These are phyloP conservation scores for Chenopodium suecicum DNA, from an alignment of 148 eudicot species.

Conservation along the genomic window DNA sequence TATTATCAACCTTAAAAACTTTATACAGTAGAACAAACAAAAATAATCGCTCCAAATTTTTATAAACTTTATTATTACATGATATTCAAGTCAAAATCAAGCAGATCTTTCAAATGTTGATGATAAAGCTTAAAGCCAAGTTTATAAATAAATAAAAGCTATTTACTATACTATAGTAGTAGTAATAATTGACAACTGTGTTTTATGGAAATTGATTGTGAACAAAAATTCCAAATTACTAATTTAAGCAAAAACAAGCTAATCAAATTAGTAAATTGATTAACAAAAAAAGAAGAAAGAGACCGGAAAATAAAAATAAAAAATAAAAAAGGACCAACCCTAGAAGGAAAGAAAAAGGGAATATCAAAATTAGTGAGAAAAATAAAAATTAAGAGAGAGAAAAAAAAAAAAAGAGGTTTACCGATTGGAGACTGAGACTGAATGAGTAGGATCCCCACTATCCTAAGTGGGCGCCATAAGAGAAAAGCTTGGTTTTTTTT, in stretches of 20 bases:
- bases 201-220: conserved; percentile 2
- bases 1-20: neutral
- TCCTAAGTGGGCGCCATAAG: conserved; percentile 32
- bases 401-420: neutral
- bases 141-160: neutral
- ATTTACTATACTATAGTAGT: neutral
- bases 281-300: conserved; percentile 22
- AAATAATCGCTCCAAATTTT: conserved; percentile 8
- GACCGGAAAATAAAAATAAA: neutral
- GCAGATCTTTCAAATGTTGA: neutral
- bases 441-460: conserved; percentile 21
- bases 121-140: neutral
- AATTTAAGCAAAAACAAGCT: neutral
- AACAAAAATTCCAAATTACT: conserved; percentile 1
- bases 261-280: conserved; percentile 4
- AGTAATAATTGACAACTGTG: neutral
- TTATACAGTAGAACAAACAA: neutral
- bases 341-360: conserved; percentile 22
- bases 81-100: neutral
- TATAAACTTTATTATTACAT: neutral
- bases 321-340: conserved; percentile 25
- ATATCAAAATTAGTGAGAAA: neutral
- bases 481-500: conserved; percentile 24
- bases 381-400: neutral
- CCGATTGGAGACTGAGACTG: conserved; percentile 23